These are phyloP conservation scores for Nannizziopsis barbatae DNA, from an alignment of 2,329 filamentous ascomycete species.

Conservation along the genomic window DNA sequence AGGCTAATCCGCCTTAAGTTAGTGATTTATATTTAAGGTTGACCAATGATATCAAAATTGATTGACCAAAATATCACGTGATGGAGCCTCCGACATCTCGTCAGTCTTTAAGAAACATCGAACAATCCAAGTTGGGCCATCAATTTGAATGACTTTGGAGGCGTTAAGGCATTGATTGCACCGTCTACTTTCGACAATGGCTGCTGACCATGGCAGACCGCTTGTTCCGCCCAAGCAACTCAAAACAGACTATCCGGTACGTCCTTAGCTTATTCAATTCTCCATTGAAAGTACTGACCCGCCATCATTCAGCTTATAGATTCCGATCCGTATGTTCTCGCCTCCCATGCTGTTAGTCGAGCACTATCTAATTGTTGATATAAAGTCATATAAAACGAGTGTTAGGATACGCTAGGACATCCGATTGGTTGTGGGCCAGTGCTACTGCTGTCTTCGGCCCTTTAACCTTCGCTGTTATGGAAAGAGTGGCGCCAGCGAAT, in stretches of 20 bases:
- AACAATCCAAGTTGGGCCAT: not conserved
- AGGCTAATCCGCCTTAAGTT: no score
- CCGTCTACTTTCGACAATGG: constrained; percentile 22
- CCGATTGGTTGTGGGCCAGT: constrained; percentile 66
- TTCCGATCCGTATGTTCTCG: constrained; percentile 75
- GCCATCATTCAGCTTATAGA: constrained; percentile 72
- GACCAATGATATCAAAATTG: not conserved
- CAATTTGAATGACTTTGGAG: not conserved
- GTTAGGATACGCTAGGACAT: constrained; percentile 69
- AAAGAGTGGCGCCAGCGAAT: constrained; percentile 73
- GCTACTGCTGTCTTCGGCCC: constrained; percentile 62
- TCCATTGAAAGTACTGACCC: constrained; percentile 7
- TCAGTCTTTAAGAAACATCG: not conserved
- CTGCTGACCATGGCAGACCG: constrained; percentile 31
- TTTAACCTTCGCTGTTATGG: constrained; percentile 62
- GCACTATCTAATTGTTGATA: not conserved
- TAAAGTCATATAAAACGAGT: constrained; percentile 81
- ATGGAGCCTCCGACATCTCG: no score
- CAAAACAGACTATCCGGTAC: constrained; percentile 75
- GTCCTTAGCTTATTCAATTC: constrained; percentile 28
- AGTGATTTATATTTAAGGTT: not conserved
- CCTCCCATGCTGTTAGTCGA: not conserved
- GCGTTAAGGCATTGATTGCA: not conserved
- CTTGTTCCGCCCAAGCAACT: constrained; percentile 66
- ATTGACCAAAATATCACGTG: no score